These are phyloP conservation scores for Aspergillus affinis DNA, from an alignment of 495 filamentous ascomycete species.

Conservation along the genomic window DNA sequence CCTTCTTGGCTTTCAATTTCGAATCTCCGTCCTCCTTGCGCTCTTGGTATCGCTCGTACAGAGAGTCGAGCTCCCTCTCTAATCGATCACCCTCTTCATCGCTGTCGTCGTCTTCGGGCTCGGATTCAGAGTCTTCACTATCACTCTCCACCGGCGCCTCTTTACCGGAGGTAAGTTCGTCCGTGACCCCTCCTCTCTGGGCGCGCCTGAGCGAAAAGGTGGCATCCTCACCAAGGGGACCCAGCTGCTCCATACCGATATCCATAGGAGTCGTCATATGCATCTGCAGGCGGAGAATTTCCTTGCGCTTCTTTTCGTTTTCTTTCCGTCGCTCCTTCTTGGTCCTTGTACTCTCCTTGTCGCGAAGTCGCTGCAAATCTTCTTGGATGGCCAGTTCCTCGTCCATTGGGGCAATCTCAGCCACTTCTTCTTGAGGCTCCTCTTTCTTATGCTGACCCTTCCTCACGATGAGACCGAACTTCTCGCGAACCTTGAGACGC, in stretches of 20 bases:
- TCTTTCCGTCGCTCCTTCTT: conserved; percentile 79
- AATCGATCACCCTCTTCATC: conserved; percentile 81
- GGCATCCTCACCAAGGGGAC: conserved; percentile 68
- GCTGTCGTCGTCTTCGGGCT: conserved; percentile 58
- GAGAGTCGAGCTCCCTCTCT: conserved; percentile 76
- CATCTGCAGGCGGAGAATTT: conserved; percentile 91
- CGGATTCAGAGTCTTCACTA: conserved; percentile 58
- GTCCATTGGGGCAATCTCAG: conserved; percentile 84
- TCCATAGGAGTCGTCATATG: conserved; percentile 96
- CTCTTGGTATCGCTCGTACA: conserved; percentile 86
- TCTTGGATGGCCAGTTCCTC: conserved; percentile 89
- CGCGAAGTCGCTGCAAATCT: conserved; percentile 75
- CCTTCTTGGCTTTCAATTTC: conserved; percentile 86
- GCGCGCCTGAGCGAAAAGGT: conserved; percentile 82
- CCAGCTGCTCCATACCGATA: conserved; percentile 90
- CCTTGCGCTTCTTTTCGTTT: conserved; percentile 87
- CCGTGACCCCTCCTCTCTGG: conserved; percentile 68
- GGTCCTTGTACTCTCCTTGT: conserved; percentile 69
- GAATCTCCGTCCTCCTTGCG: conserved; percentile 74
- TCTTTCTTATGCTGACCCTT: conserved; percentile 43
- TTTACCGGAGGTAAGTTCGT: conserved; percentile 72
- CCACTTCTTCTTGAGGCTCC: conserved; percentile 69
- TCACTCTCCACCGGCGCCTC: conserved; percentile 61
- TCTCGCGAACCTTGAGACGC: conserved; percentile 85
- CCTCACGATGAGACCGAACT: conserved; percentile 84